Evolutionary conservation across 2,329 filamentous ascomycete species (phyloP).

Genomic region (Trichoderma harzianum): DNA sequence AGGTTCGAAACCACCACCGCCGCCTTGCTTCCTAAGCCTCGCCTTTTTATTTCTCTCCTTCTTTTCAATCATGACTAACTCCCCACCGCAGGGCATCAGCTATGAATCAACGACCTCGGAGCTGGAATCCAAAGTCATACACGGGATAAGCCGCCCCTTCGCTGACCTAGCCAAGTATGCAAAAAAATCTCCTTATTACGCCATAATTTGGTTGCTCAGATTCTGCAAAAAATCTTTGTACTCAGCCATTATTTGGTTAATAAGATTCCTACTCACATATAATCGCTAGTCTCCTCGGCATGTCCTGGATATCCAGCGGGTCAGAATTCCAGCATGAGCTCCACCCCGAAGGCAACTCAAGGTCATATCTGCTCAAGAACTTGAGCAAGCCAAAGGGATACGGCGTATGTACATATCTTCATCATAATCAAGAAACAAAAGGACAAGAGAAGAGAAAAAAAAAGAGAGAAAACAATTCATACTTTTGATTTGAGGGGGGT

Average conservation of each 20-base stretch:
- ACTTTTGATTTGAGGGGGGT: not conserved
- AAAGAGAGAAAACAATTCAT: not conserved
- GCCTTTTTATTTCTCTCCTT: not conserved
- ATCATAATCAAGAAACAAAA: not conserved
- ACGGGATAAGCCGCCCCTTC: slow-evolving; percentile 7
- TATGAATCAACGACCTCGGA: slow-evolving; percentile 11
- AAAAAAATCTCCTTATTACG: slow-evolving; percentile 12
- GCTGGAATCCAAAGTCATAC: slow-evolving; percentile 16
- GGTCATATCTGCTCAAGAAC: slow-evolving; percentile 16
- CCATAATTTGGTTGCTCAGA: slow-evolving; percentile 12
- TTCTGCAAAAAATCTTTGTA: slow-evolving; percentile 11
- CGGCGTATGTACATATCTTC: slow-evolving; percentile 10
- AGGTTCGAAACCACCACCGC: not conserved
- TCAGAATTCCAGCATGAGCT: slow-evolving; percentile 16
- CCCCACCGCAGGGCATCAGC: slow-evolving; percentile 1
- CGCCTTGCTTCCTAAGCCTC: not conserved
- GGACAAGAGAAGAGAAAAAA: not conserved
- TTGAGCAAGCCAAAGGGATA: slow-evolving; percentile 15
- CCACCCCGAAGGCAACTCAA: slow-evolving; percentile 3
- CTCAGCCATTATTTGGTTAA: slow-evolving; percentile 2
- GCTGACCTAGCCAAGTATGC: slow-evolving; percentile 16
- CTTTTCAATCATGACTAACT: not conserved
- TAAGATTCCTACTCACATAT: slow-evolving; percentile 12
- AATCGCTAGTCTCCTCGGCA: slow-evolving; percentile 14
- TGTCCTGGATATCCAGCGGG: slow-evolving; percentile 15